phyloP scores from a whole-genome alignment of 768 basidiomycete species.

The Leccinum arenicola region DNA sequence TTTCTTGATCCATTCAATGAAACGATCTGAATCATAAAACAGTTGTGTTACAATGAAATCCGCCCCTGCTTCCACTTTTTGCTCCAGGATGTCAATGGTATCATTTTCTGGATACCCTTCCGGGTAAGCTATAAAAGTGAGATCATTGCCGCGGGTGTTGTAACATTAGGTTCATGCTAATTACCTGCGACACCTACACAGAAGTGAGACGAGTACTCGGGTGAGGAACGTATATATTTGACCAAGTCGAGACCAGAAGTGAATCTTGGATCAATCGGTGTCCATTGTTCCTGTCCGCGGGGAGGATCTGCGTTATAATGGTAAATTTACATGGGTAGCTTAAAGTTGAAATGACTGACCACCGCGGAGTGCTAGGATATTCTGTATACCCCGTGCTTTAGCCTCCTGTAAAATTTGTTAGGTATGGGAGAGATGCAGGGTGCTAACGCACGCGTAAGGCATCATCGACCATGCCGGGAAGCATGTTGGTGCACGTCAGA shows the following conservation, averaged over 20 bases:
- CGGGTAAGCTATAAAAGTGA: slow-evolving; percentile 66
- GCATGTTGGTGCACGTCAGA: slow-evolving; percentile 97
- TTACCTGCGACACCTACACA: slow-evolving; percentile 94
- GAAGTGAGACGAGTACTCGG: slow-evolving; percentile 79
- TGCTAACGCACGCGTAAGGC: slow-evolving; percentile 65
- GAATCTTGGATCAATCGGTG: slow-evolving; percentile 80
- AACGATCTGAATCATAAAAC: slow-evolving; percentile 93
- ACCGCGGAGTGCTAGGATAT: slow-evolving; percentile 89
- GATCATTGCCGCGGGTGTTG: not conserved
- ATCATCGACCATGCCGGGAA: slow-evolving; percentile 80
- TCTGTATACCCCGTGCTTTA: slow-evolving; percentile 79
- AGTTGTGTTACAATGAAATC: slow-evolving; percentile 96
- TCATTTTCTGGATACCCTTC: slow-evolving; percentile 76
- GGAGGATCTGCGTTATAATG: slow-evolving; percentile 68
- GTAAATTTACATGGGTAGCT: not conserved
- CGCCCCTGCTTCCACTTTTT: slow-evolving; percentile 91
- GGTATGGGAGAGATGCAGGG: not conserved
- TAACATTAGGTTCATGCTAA: not conserved
- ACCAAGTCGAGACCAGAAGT: slow-evolving; percentile 88
- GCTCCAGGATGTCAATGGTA: slow-evolving; percentile 69
- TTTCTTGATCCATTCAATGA: slow-evolving; percentile 73
- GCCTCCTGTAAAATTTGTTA: slow-evolving; percentile 51
- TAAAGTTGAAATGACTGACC: slow-evolving; percentile 43
- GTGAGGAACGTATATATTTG: slow-evolving; percentile 74
- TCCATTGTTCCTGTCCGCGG: slow-evolving; percentile 91